Evolutionary conservation across 164 flowering plant species (phyloP).

Genomic region (Sedum album): DNA sequence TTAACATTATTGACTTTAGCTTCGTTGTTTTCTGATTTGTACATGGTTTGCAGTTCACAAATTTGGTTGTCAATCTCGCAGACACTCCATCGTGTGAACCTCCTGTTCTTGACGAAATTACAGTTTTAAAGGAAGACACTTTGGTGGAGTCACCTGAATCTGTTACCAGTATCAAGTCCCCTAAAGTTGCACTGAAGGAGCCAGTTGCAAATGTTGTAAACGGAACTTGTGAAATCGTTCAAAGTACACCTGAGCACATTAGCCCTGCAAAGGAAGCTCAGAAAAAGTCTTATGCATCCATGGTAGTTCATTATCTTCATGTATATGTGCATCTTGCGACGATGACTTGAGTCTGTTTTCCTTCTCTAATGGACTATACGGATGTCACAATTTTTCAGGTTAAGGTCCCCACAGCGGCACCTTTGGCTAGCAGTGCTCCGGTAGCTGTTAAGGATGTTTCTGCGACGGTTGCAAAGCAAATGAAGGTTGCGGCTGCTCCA

Average conservation of each 20-base stretch:
- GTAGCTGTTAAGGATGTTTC: not conserved
- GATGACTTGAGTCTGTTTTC: not conserved
- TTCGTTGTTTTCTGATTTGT: not conserved
- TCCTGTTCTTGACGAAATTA: not conserved
- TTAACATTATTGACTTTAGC: constrained; percentile 10
- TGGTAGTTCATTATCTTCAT: constrained; percentile 21
- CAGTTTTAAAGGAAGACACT: not conserved
- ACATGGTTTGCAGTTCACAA: too few relatives aligned
- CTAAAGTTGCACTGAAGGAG: not conserved
- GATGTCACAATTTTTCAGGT: not conserved
- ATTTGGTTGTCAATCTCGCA: not conserved
- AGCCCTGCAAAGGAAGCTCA: constrained; percentile 17
- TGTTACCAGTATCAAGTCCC: not conserved
- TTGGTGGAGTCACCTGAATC: not conserved
- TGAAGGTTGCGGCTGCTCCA: not conserved
- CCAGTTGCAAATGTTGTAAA: constrained; percentile 3
- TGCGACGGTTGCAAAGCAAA: not conserved
- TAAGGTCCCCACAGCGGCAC: not conserved
- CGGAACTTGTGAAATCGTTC: constrained; percentile 7
- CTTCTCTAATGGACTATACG: not conserved
- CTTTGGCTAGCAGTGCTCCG: not conserved
- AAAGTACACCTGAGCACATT: constrained; percentile 5
- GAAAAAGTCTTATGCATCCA: constrained; percentile 38
- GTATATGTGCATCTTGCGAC: not conserved
- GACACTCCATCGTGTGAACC: not conserved